Evolutionary conservation across 768 basidiomycete species (phyloP).

Genomic region (Boletus eberwhitei): DNA sequence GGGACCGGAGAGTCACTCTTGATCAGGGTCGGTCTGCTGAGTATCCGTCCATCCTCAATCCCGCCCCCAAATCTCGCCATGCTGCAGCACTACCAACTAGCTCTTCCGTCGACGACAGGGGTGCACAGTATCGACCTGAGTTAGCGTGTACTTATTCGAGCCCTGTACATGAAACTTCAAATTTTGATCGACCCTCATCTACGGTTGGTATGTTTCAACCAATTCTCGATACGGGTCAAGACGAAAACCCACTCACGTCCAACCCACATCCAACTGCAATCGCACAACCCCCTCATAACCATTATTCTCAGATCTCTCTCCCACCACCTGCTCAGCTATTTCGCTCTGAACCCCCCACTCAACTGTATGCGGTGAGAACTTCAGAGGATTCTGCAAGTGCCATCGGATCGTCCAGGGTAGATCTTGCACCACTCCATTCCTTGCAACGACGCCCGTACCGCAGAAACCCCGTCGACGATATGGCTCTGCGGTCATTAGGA

Average conservation of each 20-base stretch:
- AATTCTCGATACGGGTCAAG: slow-evolving; percentile 4
- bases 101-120: slow-evolving; percentile 12
- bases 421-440: slow-evolving; percentile 56
- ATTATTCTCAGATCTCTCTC: slow-evolving; percentile 25
- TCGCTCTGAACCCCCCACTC: slow-evolving; percentile 25
- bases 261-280: slow-evolving; percentile 4
- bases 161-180: slow-evolving; percentile 20
- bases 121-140: slow-evolving; percentile 11
- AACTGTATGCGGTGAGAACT: slow-evolving; percentile 30
- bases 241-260: slow-evolving; percentile 7
- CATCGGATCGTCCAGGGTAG: slow-evolving; percentile 32
- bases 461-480: slow-evolving; percentile 61
- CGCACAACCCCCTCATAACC: slow-evolving; percentile 9
- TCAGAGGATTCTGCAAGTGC: slow-evolving; percentile 16
- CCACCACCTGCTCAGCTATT: slow-evolving; percentile 33
- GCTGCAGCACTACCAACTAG: background rate
- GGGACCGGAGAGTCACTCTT: slow-evolving; percentile 13
- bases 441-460: slow-evolving; percentile 57
- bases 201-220: slow-evolving; percentile 15
- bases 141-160: slow-evolving; percentile 15
- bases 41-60: background rate
- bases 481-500: slow-evolving; percentile 49
- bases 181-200: slow-evolving; percentile 19
- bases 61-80: slow-evolving; percentile 4
- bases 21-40: slow-evolving; percentile 17